Percentiles rank a stretch among this genome's conserved stretches.
These are phyloP conservation scores for Linderniella brevidens DNA, from an alignment of 257 asterid genomes.

Conservation along the genomic window DNA sequence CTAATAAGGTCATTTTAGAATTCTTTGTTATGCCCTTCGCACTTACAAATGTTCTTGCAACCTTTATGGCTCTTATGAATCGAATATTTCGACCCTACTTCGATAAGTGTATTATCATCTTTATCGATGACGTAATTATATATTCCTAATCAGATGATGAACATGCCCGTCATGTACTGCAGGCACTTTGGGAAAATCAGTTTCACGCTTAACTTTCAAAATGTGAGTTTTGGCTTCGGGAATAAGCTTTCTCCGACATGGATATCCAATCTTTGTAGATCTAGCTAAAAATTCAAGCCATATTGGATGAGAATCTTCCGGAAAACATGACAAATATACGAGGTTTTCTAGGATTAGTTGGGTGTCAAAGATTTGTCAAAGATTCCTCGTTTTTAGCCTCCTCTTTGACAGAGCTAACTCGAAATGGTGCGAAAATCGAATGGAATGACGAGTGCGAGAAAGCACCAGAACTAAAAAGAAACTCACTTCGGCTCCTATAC, in stretches of 20 bases:
- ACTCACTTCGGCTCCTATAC: background rate
- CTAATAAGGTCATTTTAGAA: background rate
- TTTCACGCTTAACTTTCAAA: too few species aligned
- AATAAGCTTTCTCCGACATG: too few species aligned
- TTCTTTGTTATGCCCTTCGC: background rate
- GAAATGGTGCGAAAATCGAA: background rate
- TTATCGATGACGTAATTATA: background rate
- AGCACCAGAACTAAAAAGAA: background rate
- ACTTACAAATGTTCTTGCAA: too few species aligned
- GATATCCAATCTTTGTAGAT: too few species aligned
- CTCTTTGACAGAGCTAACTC: background rate
- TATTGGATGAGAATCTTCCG: too few species aligned
- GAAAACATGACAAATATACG: too few species aligned
- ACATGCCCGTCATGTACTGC: background rate
- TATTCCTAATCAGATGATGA: background rate
- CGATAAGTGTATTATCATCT: background rate
- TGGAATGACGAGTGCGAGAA: background rate
- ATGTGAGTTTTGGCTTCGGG: too few species aligned
- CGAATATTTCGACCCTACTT: background rate
- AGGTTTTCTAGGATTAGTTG: background rate
- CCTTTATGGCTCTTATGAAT: background rate
- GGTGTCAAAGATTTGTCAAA: background rate
- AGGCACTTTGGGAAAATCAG: background rate
- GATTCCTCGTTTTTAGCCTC: background rate
- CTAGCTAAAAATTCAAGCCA: too few species aligned